Conservation (phyloP, 306 rosid genomes). For the Vigna angularis region DNA sequence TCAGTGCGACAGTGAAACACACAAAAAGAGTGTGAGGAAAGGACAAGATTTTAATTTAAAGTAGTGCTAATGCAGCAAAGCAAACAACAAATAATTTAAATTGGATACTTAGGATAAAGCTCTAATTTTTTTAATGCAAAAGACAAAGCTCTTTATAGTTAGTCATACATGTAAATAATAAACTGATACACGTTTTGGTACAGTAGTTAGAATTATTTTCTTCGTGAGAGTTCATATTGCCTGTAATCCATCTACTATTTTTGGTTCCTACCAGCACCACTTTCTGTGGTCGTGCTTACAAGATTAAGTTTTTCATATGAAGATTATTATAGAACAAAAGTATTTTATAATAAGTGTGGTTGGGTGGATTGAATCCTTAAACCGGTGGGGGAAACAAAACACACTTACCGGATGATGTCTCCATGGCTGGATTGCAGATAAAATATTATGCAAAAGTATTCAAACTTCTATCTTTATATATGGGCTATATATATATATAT, state of each 20-base stretch:
- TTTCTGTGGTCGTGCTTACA: neutral
- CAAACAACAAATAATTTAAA: neutral
- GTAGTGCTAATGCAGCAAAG: neutral
- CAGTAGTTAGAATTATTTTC: neutral
- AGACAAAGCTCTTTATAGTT: neutral
- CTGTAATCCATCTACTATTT: neutral
- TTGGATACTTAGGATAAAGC: neutral
- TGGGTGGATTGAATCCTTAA: no score
- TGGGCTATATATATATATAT: no score
- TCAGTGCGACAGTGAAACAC: neutral
- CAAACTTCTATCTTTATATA: no score
- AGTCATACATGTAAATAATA: slow-evolving; percentile 1
- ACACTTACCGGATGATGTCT: no score
- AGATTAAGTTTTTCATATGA: neutral
- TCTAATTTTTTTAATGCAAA: neutral
- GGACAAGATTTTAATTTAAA: neutral
- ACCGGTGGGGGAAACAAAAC: no score
- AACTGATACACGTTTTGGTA: neutral
- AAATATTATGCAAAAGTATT: no score
- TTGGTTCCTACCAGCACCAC: neutral
- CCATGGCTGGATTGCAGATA: no score
- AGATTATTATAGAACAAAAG: neutral
- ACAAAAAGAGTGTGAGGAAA: neutral
- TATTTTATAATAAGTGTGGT: no score
- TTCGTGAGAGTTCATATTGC: neutral